Evolutionary conservation across 352 stramenopile species (phyloP).

Genomic region (Globisporangium nunn): DNA sequence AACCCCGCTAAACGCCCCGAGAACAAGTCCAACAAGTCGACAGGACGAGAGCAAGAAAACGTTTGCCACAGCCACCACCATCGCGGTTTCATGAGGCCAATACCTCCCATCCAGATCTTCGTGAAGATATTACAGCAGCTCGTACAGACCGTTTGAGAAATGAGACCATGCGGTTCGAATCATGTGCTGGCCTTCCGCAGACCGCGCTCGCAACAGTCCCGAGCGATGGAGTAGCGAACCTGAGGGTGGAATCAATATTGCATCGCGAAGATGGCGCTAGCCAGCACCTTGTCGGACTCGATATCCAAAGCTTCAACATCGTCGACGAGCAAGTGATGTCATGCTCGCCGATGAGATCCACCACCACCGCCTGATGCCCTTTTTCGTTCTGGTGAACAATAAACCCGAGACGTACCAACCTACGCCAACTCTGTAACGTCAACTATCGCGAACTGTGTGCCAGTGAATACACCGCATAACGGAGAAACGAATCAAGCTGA

Average conservation of each 20-base stretch:
- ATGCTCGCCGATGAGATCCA: background rate
- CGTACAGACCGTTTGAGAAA: background rate
- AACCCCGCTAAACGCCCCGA: background rate
- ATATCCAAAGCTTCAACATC: background rate
- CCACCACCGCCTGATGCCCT: slow-evolving; percentile 1
- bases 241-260: background rate
- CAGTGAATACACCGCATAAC: no score
- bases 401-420: no score
- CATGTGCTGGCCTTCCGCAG: background rate
- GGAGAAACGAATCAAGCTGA: no score
- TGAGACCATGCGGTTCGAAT: background rate
- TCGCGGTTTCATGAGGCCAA: no score
- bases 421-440: no score
- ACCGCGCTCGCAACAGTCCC: background rate
- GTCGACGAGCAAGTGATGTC: background rate
- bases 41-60: background rate
- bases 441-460: no score
- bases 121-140: background rate
- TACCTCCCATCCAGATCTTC: no score
- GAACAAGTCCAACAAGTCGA: background rate
- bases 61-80: no score
- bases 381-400: background rate
- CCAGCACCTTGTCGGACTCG: slow-evolving; percentile 3
- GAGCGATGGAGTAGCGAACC: background rate
- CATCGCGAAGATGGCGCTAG: background rate